Evolutionary conservation across 495 filamentous ascomycete genomes (phyloP).

Genomic region (Trichoderma erinaceum): DNA sequence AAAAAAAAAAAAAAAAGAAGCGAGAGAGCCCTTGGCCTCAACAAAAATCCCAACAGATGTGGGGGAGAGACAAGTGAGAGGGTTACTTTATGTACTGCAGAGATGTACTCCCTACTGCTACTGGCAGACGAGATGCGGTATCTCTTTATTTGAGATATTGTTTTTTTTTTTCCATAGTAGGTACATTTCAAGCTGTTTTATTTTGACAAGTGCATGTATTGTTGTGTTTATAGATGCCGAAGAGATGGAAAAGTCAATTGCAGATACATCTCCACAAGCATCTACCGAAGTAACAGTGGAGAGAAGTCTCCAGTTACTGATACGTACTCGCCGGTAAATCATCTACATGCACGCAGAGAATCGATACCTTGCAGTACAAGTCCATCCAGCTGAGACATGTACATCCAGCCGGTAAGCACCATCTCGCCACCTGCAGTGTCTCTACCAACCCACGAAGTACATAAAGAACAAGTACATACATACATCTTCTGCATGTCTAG

Average conservation of each 20-base stretch:
- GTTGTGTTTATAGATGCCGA: too few relatives aligned
- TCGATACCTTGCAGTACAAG: too few relatives aligned
- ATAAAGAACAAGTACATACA: not conserved
- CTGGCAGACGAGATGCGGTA: not conserved
- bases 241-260: too few relatives aligned
- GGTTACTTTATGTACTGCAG: not conserved
- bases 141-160: not conserved
- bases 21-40: not conserved
- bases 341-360: too few relatives aligned
- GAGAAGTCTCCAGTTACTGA: too few relatives aligned
- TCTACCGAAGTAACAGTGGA: too few relatives aligned
- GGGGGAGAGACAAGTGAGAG: not conserved
- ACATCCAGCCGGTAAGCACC: not conserved
- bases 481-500: not conserved
- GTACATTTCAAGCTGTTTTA: too few relatives aligned
- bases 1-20: not conserved
- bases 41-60: conserved; percentile 13
- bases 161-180: too few relatives aligned
- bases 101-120: not conserved
- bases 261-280: too few relatives aligned
- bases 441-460: not conserved
- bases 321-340: too few relatives aligned
- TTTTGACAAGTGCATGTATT: too few relatives aligned
- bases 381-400: too few relatives aligned
- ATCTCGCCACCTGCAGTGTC: not conserved